Percentiles rank a stretch among this genome's conserved stretches.
phyloP scores from a whole-genome alignment of 2,329 filamentous ascomycete genomes.

The Sporothrix curviconia region DNA sequence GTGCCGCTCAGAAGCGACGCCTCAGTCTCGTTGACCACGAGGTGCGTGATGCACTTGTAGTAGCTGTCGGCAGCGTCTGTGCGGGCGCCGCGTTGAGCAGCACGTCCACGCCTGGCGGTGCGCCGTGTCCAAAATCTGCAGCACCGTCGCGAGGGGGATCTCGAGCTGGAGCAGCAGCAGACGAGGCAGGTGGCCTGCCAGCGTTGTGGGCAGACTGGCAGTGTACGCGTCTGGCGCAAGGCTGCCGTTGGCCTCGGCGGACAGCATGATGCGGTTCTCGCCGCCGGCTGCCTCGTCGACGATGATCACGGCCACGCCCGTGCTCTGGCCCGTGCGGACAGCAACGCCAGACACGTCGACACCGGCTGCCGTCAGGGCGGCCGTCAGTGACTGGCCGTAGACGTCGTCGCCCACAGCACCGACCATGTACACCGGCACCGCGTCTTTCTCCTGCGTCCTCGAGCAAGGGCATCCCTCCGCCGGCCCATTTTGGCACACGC shows the following conservation, averaged over 20 bases:
- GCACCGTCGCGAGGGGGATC: slow-evolving; percentile 46
- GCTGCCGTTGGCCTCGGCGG: slow-evolving; percentile 61
- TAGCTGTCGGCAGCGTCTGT: slow-evolving; percentile 48
- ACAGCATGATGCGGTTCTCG: slow-evolving; percentile 68
- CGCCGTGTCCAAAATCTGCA: slow-evolving; percentile 40
- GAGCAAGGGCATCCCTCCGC: too few relatives aligned
- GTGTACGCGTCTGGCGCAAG: slow-evolving; percentile 26
- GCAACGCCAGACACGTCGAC: slow-evolving; percentile 52
- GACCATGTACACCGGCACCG: slow-evolving; percentile 50
- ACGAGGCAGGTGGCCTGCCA: slow-evolving; percentile 36
- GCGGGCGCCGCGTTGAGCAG: slow-evolving; percentile 65
- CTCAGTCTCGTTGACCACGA: slow-evolving; percentile 70
- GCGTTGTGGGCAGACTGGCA: background rate
- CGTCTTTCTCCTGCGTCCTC: slow-evolving; percentile 24
- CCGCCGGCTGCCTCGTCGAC: slow-evolving; percentile 63
- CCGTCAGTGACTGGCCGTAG: slow-evolving; percentile 53
- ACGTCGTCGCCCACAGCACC: slow-evolving; percentile 65
- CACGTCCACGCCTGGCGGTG: slow-evolving; percentile 39
- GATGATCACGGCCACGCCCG: slow-evolving; percentile 67
- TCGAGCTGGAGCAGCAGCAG: slow-evolving; percentile 55
- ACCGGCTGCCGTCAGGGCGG: slow-evolving; percentile 52
- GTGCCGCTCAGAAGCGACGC: slow-evolving; percentile 51
- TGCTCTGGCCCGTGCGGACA: slow-evolving; percentile 40
- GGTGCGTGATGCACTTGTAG: slow-evolving; percentile 53
- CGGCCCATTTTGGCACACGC: slow-evolving; percentile 76